These are phyloP conservation scores for Cicer cuneatum DNA, from an alignment of 306 rosid genomes.

Conservation along the genomic window DNA sequence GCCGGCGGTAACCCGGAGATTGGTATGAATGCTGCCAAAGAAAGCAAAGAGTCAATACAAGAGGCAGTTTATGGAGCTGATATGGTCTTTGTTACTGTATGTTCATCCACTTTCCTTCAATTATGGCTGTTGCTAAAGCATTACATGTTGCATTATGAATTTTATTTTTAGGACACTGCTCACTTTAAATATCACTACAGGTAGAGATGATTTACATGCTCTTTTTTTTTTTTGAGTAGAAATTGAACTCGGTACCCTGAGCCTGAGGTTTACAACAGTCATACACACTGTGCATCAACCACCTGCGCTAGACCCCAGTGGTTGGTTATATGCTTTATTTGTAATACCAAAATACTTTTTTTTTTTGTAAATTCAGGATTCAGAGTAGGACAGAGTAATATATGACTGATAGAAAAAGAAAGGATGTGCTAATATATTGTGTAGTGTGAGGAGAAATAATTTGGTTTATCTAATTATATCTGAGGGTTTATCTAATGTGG, in stretches of 20 bases:
- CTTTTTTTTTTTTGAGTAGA: not conserved
- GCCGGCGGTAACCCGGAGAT: slow-evolving; percentile 99
- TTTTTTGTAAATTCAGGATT: slow-evolving; percentile 18
- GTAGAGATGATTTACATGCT: slow-evolving; percentile 33
- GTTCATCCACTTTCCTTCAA: slow-evolving; percentile 49
- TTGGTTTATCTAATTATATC: too few species aligned
- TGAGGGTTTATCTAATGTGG: slow-evolving; percentile 21
- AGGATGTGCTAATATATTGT: not conserved
- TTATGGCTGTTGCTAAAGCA: slow-evolving; percentile 42
- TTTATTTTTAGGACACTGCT: slow-evolving; percentile 9
- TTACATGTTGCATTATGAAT: slow-evolving; percentile 25
- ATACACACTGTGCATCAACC: too few species aligned
- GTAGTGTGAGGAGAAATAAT: slow-evolving; percentile 32
- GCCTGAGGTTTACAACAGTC: too few species aligned
- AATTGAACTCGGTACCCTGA: too few species aligned
- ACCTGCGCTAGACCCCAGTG: too few species aligned
- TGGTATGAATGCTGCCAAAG: slow-evolving; percentile 99
- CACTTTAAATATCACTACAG: not conserved
- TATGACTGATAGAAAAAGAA: slow-evolving; percentile 15
- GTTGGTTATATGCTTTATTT: slow-evolving; percentile 6
- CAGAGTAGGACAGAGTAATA: slow-evolving; percentile 19
- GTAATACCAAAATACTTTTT: not conserved
- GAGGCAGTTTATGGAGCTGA: slow-evolving; percentile 93
- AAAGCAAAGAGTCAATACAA: slow-evolving; percentile 82
- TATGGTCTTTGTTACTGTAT: slow-evolving; percentile 97